Conservation (phyloP, 2,329 filamentous ascomycete species). For the Penicillium sp. region DNA sequence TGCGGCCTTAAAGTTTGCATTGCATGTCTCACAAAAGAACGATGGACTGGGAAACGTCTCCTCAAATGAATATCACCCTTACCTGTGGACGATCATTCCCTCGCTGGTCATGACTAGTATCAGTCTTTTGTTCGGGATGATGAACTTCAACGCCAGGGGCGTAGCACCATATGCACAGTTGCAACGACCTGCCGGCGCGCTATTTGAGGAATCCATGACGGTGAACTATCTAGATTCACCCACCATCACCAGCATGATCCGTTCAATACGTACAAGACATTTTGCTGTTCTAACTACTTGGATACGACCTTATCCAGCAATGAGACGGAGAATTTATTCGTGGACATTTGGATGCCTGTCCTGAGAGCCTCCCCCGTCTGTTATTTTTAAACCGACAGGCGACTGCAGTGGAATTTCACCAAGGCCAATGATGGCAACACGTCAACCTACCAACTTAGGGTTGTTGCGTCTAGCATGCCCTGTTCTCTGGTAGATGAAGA, state of each 20-base stretch:
- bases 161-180: constrained; percentile 10
- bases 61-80: background rate
- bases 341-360: background rate
- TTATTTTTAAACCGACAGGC: background rate
- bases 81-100: constrained; percentile 12
- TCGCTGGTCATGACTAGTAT: constrained; percentile 4
- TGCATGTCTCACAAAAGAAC: constrained; percentile 5
- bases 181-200: background rate
- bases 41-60: constrained; percentile 2
- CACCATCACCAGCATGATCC: background rate
- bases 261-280: background rate
- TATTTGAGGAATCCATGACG: constrained; percentile 1
- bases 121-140: background rate
- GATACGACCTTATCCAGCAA: background rate
- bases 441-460: background rate
- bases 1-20: background rate
- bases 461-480: background rate
- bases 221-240: constrained; percentile 7
- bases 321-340: background rate
- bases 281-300: constrained; percentile 6
- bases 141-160: constrained; percentile 10
- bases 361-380: background rate
- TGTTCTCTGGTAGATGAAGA: background rate
- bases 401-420: background rate
- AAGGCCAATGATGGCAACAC: background rate